A percentile compares a stretch with the other conserved stretches of the same genome.
Evolutionary conservation across 1,284 basidiomycete genomes (phyloP).

Genomic region (Irpex lacteus): DNA sequence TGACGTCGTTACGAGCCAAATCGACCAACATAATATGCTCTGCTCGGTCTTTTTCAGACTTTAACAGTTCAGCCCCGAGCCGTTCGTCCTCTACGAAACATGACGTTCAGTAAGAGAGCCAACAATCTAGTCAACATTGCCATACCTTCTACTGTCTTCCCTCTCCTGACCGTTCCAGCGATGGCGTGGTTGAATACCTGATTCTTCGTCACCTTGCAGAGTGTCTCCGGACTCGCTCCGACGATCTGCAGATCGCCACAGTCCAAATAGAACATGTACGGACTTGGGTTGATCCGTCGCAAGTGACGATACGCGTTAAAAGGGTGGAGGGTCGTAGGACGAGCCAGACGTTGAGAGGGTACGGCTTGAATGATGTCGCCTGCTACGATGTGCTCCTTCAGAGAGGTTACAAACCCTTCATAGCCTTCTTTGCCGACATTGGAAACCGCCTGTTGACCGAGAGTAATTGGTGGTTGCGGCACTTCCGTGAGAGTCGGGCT

Average conservation of each 20-base stretch:
- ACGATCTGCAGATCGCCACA: conserved; percentile 92
- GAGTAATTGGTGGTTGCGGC: conserved; percentile 58
- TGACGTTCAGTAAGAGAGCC: neutral
- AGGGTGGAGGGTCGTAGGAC: conserved; percentile 88
- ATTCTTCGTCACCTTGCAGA: conserved; percentile 93
- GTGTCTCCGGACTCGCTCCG: conserved; percentile 95
- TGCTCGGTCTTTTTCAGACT: conserved; percentile 92
- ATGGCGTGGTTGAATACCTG: conserved; percentile 98
- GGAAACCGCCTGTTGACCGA: conserved; percentile 74
- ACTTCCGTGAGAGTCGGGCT: conserved; percentile 63
- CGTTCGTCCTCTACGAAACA: conserved; percentile 74
- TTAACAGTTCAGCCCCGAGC: conserved; percentile 72
- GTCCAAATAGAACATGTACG: conserved; percentile 99
- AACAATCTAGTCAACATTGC: conserved; percentile 1
- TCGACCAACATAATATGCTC: conserved; percentile 99
- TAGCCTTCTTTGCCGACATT: conserved; percentile 97
- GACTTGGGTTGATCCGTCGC: conserved; percentile 93
- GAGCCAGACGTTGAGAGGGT: conserved; percentile 87
- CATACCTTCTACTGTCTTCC: conserved; percentile 80
- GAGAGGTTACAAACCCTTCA: conserved; percentile 85
- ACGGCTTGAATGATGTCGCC: conserved; percentile 99
- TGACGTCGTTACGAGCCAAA: conserved; percentile 98
- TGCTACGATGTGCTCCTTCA: conserved; percentile 93
- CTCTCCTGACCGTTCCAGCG: conserved; percentile 91
- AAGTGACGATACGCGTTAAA: conserved; percentile 97